phyloP scores from a whole-genome alignment of 139 green algal genomes.

The Raphidocelis subcapitata region DNA sequence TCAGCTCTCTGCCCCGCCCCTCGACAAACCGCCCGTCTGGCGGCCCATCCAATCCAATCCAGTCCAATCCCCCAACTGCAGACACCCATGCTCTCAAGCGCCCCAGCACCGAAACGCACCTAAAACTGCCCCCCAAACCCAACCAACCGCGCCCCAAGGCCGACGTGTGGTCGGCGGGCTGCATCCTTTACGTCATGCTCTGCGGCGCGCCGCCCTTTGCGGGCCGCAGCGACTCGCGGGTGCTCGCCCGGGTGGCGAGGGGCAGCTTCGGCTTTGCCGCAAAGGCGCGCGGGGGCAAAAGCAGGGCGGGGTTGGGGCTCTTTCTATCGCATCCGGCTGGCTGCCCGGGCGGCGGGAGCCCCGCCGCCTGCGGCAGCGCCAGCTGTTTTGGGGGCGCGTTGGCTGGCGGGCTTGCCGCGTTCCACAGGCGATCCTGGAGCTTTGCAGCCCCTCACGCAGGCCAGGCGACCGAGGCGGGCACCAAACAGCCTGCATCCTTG shows the following conservation, averaged over 20 bases:
- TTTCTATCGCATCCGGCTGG: neutral
- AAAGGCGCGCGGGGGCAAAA: neutral
- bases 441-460: neutral
- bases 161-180: conserved; percentile 18
- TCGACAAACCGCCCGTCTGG: too few relatives aligned
- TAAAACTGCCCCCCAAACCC: too few relatives aligned
- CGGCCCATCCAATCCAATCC: too few relatives aligned
- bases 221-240: conserved; percentile 3
- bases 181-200: conserved; percentile 10
- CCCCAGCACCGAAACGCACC: too few relatives aligned
- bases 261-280: neutral
- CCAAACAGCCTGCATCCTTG: too few relatives aligned
- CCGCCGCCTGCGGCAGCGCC: neutral
- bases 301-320: too few relatives aligned
- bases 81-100: too few relatives aligned
- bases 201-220: conserved; percentile 1
- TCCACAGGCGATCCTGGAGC: neutral
- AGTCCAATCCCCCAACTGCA: too few relatives aligned
- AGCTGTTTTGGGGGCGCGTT: neutral
- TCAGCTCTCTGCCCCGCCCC: too few relatives aligned
- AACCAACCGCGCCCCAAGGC: too few relatives aligned
- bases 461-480: neutral
- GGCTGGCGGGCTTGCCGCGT: neutral
- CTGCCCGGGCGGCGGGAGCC: neutral
- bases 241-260: neutral